Conservation (phyloP, 148 eudicot species). For the Chenopodium album region DNA sequence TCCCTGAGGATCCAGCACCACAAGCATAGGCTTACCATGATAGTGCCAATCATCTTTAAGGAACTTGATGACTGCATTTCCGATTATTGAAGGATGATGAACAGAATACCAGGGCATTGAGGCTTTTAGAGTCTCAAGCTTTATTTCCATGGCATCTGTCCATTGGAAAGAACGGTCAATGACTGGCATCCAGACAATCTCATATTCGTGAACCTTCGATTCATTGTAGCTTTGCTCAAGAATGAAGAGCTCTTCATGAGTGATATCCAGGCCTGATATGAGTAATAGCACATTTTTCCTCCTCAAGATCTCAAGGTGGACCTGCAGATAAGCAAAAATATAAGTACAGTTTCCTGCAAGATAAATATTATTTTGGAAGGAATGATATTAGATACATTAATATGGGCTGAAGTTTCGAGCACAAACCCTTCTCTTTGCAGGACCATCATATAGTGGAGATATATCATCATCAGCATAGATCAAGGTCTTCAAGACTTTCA, state of each 20-base stretch:
- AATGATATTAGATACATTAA: not conserved
- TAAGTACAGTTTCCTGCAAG: not conserved
- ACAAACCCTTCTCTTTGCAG: conserved; percentile 45
- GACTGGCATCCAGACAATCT: conserved; percentile 67
- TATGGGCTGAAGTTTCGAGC: too few species aligned
- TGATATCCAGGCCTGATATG: conserved; percentile 58
- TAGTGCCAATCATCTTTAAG: conserved; percentile 52
- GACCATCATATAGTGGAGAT: conserved; percentile 49
- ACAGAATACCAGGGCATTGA: conserved; percentile 69
- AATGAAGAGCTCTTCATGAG: conserved; percentile 56
- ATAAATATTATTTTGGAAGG: not conserved
- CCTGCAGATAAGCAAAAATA: conserved; percentile 26
- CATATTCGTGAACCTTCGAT: conserved; percentile 42
- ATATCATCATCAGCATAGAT: conserved; percentile 46
- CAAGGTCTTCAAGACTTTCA: conserved; percentile 47
- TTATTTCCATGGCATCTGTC: conserved; percentile 35
- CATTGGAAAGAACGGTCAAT: conserved; percentile 45
- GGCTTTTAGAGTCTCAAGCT: conserved; percentile 45
- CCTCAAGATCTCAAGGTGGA: conserved; percentile 44
- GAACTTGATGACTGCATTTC: conserved; percentile 44
- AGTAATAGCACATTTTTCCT: conserved; percentile 60
- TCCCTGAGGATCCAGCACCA: conserved; percentile 62
- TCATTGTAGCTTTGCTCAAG: conserved; percentile 63
- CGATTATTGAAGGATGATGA: conserved; percentile 45
- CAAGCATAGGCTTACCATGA: conserved; percentile 52